phyloP scores from a whole-genome alignment of 441 rosid genomes.

The Populus tomentosa region DNA sequence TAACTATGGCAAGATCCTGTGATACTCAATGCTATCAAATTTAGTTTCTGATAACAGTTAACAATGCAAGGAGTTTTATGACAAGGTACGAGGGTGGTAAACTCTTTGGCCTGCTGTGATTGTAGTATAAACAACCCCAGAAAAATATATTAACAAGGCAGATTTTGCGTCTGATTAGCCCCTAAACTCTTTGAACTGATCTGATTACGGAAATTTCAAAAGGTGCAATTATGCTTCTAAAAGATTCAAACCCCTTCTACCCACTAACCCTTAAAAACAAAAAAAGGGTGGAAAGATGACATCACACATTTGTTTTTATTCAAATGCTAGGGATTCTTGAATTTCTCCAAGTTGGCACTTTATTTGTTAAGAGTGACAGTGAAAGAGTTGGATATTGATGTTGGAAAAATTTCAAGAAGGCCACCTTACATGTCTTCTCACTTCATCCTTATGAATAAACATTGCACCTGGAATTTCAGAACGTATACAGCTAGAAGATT shows the following conservation, averaged over 20 bases:
- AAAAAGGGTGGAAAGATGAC: neutral
- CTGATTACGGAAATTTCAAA: neutral
- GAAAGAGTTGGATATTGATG: neutral
- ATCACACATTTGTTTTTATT: neutral
- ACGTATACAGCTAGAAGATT: neutral
- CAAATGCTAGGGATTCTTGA: neutral
- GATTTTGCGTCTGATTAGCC: neutral
- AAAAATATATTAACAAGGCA: neutral
- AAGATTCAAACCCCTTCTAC: neutral
- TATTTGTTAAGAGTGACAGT: neutral
- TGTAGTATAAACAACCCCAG: too few species aligned
- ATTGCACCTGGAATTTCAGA: neutral
- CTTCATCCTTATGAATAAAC: neutral
- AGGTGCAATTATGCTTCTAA: neutral
- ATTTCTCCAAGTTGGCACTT: neutral
- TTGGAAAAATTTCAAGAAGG: neutral
- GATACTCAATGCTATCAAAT: neutral
- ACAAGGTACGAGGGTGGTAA: neutral
- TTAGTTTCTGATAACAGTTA: neutral
- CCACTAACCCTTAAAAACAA: neutral
- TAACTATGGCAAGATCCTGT: neutral
- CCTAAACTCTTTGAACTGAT: neutral
- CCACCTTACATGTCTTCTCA: neutral
- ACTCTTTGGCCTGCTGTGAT: neutral
- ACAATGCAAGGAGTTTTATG: neutral